A percentile compares a stretch with the other conserved stretches of the same genome.
phyloP scores from a whole-genome alignment of 805 yeast genomes.

The Ascoidea tarda region DNA sequence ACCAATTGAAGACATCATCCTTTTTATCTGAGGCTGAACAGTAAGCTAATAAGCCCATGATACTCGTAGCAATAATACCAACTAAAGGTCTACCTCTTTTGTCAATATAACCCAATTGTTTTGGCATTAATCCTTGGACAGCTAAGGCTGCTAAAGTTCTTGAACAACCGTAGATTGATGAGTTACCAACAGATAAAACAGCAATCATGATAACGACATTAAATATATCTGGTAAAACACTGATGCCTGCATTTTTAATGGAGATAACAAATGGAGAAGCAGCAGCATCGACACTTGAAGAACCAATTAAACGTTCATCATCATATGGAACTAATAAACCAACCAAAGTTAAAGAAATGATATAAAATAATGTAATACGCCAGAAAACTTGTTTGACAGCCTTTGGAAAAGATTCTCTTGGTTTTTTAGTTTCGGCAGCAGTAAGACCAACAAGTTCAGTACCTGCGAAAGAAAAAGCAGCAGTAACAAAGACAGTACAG shows the following conservation, averaged over 20 bases:
- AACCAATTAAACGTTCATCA: conserved; percentile 20
- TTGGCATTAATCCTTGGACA: conserved; percentile 31
- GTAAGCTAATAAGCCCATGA: conserved; percentile 29
- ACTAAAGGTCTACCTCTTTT: conserved; percentile 34
- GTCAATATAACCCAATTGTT: conserved; percentile 27
- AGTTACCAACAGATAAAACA: conserved; percentile 32
- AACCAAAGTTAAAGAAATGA: conserved; percentile 28
- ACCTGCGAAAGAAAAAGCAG: conserved; percentile 65
- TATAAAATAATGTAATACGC: conserved; percentile 35
- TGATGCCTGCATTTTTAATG: conserved; percentile 21
- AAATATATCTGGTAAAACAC: conserved; percentile 25
- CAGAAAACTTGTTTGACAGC: conserved; percentile 44
- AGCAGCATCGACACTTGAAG: conserved; percentile 16
- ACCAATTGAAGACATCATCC: conserved; percentile 30
- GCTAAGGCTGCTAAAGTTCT: conserved; percentile 35
- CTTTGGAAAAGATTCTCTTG: conserved; percentile 34
- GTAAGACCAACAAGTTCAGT: conserved; percentile 61
- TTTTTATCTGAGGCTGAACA: conserved; percentile 28
- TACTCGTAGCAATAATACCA: conserved; percentile 25
- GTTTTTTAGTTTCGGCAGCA: conserved; percentile 61
- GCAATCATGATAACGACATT: conserved; percentile 26
- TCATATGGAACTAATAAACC: conserved; percentile 33
- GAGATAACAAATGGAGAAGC: conserved; percentile 40
- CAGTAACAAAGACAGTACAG: conserved; percentile 42
- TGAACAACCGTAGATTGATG: conserved; percentile 44